phyloP scores from a whole-genome alignment of 805 yeast species.

The Maudiozyma turicensis region DNA sequence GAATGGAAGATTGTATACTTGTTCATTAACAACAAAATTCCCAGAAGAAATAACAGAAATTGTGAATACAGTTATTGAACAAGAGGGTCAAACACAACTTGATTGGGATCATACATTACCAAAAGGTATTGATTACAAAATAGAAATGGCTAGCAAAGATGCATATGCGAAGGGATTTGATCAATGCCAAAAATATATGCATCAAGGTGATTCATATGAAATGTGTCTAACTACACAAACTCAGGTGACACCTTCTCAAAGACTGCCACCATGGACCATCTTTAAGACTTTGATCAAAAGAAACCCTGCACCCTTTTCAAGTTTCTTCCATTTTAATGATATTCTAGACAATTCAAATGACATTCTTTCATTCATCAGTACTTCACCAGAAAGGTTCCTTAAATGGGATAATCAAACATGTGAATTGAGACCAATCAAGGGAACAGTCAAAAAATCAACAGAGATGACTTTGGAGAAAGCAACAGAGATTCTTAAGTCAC shows the following conservation, averaged over 20 bases:
- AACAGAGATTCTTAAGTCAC: constrained; percentile 54
- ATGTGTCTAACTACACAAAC: constrained; percentile 80
- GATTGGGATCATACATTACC: constrained; percentile 13
- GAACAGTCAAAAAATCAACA: constrained; percentile 69
- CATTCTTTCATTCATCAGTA: constrained; percentile 49
- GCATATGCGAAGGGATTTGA: constrained; percentile 47
- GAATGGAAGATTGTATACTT: constrained; percentile 37
- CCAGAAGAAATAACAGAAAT: constrained; percentile 10
- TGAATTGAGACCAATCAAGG: constrained; percentile 91
- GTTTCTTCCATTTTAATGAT: constrained; percentile 54
- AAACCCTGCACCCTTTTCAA: constrained; percentile 91
- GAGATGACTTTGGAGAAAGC: constrained; percentile 52
- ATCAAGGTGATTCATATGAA: constrained; percentile 86
- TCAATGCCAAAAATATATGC: constrained; percentile 56
- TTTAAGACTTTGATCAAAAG: constrained; percentile 59
- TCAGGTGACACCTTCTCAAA: constrained; percentile 40
- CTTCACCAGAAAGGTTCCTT: constrained; percentile 91
- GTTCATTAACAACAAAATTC: constrained; percentile 40
- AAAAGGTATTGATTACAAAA: constrained; percentile 18
- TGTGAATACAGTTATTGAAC: constrained; percentile 1
- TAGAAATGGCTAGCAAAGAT: constrained; percentile 41
- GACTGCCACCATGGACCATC: constrained; percentile 61
- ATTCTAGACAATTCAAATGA: constrained; percentile 40
- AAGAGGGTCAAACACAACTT: neutral
- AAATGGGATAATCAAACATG: constrained; percentile 59